Evolutionary conservation across 495 filamentous ascomycete genomes (phyloP), one percentile per base, ranked within the genome.

Genomic region (Zalerion maritima): DNA sequence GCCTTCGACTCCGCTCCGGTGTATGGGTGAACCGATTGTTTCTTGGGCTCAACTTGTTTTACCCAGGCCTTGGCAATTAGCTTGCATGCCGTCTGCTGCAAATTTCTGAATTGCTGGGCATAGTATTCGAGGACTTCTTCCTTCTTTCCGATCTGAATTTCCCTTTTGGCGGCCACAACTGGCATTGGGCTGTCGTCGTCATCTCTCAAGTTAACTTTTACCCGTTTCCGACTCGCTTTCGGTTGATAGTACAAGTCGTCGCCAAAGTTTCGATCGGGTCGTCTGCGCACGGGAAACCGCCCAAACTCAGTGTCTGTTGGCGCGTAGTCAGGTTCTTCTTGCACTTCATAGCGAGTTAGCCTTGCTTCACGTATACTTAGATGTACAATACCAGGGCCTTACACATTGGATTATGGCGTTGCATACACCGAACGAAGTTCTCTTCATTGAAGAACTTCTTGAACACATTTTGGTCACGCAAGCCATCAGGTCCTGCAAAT

Each of bases 1-100:
- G 69, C 70, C 24, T 66, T 75, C 18, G 60, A 55, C 23, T 78
- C 63, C 2, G 74, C 65, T 11, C 69, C 64, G 14, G 78, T 85
- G 49, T 94, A 94, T 0, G 86, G 86, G 38, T 80, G 73, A 24
- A 66, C 75, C 0, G 75, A 73, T 46, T 92, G 83, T 49, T 94
- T 94, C 37, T 80, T 81, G 0, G 85, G 80, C 28, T 84, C 79
- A 2, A 92, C 75, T 10, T 73, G 63, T 42, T 80, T 85, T 40
- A 93, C 76, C 54, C 83, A 86, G 3, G 67, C 75, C 48, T 87
- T 91, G 6, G 70, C 70, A 18, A 91, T 70, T 11, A 69, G 52
- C 41, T 81, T 79, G 51, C 77, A 78, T 27, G 75, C 70, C 5
- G 69, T 64, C 43, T 91, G 82, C 42, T 86, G 80, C 29, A 82